A percentile compares a stretch with the other conserved stretches of the same genome.
phyloP scores from a whole-genome alignment of 2,329 filamentous ascomycete genomes.

The Curvularia spicifera region DNA sequence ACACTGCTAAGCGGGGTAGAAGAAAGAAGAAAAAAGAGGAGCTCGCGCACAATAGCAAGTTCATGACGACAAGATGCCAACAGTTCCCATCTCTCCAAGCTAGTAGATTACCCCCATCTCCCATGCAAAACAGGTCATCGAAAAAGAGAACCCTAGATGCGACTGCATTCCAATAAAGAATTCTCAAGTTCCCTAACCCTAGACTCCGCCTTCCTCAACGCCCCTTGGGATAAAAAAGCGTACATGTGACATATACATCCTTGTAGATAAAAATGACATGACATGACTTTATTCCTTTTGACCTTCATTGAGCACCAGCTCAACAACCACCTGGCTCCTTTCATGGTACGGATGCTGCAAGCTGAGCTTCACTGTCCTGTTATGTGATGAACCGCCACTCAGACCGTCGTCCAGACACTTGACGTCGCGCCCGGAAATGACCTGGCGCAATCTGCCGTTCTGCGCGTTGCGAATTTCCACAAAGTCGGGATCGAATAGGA shows the following conservation, averaged over 20 bases:
- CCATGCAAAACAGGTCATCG: no score
- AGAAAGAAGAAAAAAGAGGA: no score
- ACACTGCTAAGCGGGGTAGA: no score
- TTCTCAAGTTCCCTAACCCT: not conserved
- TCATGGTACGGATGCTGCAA: constrained; percentile 93
- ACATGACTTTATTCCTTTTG: constrained; percentile 60
- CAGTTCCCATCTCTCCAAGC: no score
- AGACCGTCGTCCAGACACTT: constrained; percentile 79
- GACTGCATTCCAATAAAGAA: no score
- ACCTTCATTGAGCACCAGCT: constrained; percentile 90
- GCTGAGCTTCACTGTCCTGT: constrained; percentile 87
- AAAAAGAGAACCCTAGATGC: no score
- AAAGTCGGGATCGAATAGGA: constrained; percentile 95
- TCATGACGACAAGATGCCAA: no score
- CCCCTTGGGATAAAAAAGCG: not conserved
- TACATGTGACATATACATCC: not conserved
- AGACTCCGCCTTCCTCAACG: not conserved
- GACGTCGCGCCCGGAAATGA: constrained; percentile 90
- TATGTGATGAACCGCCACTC: constrained; percentile 47
- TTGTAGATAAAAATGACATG: not conserved
- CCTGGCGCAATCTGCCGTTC: constrained; percentile 90
- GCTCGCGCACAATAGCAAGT: no score
- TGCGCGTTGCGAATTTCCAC: constrained; percentile 97
- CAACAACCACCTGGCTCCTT: constrained; percentile 85
- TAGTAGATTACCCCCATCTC: no score